Evolutionary conservation across 495 filamentous ascomycete species (phyloP).

Genomic region (Penicillium daleae): DNA sequence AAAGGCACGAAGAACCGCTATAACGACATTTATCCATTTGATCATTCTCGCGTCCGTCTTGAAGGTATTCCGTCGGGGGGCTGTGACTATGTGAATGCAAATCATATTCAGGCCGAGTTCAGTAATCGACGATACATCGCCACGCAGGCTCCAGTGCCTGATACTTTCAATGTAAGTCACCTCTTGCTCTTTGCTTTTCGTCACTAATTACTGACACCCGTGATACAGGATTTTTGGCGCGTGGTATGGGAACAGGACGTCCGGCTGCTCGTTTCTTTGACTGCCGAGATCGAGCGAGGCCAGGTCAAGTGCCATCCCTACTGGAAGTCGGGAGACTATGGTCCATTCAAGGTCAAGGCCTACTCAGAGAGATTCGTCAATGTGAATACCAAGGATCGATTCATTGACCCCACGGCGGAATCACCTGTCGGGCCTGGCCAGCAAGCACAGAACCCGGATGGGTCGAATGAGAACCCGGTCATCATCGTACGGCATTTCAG

Average conservation of each 20-base stretch:
- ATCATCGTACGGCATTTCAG: slow-evolving; percentile 88
- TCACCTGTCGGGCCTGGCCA: slow-evolving; percentile 23
- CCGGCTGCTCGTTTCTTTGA: slow-evolving; percentile 92
- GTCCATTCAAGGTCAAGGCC: slow-evolving; percentile 72
- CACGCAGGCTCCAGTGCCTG: slow-evolving; percentile 89
- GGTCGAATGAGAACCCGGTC: slow-evolving; percentile 61
- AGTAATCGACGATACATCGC: slow-evolving; percentile 93
- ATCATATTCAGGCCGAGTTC: slow-evolving; percentile 73
- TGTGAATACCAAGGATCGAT: slow-evolving; percentile 55
- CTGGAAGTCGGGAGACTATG: slow-evolving; percentile 83
- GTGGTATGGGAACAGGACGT: slow-evolving; percentile 97
- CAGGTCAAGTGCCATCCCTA: slow-evolving; percentile 95
- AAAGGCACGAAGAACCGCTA: slow-evolving; percentile 95
- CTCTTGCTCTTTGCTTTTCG: background rate
- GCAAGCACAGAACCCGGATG: slow-evolving; percentile 23
- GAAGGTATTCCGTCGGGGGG: slow-evolving; percentile 66
- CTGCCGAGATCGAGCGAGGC: slow-evolving; percentile 92
- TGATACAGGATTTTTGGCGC: slow-evolving; percentile 90
- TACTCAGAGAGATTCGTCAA: slow-evolving; percentile 81
- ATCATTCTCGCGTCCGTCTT: slow-evolving; percentile 86
- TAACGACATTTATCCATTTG: slow-evolving; percentile 96
- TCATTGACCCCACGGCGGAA: slow-evolving; percentile 15
- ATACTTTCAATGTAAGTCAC: slow-evolving; percentile 81
- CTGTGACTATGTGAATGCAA: slow-evolving; percentile 97
- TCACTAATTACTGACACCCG: background rate